Evolutionary conservation across 352 stramenopile genomes (phyloP).

Genomic region (Chrysophaeum taylorii): DNA sequence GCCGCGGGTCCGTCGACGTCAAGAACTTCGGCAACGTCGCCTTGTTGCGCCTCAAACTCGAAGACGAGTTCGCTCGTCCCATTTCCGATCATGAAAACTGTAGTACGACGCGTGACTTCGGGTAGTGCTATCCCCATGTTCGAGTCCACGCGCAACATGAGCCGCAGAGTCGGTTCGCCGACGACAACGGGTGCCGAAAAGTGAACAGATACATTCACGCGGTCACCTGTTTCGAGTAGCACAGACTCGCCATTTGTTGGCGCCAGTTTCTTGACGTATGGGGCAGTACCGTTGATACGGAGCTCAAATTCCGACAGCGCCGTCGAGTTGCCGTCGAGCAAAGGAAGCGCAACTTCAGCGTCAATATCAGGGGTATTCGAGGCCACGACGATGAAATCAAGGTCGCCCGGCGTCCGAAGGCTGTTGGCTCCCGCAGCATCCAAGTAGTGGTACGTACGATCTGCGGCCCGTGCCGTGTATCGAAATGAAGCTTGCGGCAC

Average conservation of each 20-base stretch:
- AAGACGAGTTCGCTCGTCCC: background rate
- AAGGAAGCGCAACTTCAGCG: background rate
- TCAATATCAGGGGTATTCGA: background rate
- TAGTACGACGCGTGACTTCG: background rate
- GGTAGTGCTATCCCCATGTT: background rate
- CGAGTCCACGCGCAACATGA: background rate
- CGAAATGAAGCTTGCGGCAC: too few species aligned
- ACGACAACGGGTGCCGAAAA: background rate
- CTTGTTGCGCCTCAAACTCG: background rate
- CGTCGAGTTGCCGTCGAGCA: background rate
- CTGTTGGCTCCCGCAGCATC: too few species aligned
- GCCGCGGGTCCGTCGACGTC: background rate
- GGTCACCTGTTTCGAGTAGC: background rate
- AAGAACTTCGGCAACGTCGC: background rate
- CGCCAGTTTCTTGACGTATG: background rate
- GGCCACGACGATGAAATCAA: background rate
- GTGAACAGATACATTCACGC: background rate
- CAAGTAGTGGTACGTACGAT: too few species aligned
- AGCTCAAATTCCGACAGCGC: background rate
- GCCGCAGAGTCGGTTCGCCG: background rate
- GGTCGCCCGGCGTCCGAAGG: too few species aligned
- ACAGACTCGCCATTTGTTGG: too few species aligned
- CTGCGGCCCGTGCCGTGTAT: too few species aligned
- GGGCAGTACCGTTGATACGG: background rate
- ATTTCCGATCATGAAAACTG: background rate